phyloP scores from a whole-genome alignment of 164 flowering plant genomes.

The Paratinospora sagittata region DNA sequence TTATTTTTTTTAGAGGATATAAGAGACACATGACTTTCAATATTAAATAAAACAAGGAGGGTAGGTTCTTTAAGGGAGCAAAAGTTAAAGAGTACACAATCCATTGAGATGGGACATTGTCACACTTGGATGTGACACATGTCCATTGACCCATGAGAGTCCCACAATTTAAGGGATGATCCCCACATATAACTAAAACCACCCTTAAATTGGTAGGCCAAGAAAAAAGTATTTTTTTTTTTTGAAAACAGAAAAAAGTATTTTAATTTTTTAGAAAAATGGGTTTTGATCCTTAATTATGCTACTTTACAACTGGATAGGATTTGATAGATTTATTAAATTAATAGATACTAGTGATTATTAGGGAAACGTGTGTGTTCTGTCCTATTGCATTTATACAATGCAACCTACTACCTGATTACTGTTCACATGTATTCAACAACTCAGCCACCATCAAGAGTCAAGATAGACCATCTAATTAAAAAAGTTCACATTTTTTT shows the following conservation, averaged over 20 bases:
- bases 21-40: constrained; percentile 4
- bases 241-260: no score
- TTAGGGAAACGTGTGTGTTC: not conserved
- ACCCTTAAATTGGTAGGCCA: not conserved
- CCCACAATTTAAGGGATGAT: not conserved
- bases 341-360: not conserved
- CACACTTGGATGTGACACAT: constrained; percentile 6
- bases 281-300: not conserved
- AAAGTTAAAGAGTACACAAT: not conserved
- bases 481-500: not conserved
- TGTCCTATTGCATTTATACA: not conserved
- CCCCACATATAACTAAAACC: not conserved
- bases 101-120: constrained; percentile 9
- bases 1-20: not conserved
- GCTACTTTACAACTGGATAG: constrained; percentile 1
- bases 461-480: not conserved
- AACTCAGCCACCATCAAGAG: not conserved
- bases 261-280: not conserved
- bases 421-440: not conserved
- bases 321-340: not conserved
- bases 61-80: not conserved
- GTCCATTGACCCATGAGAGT: not conserved
- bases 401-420: not conserved
- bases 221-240: no score
- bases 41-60: not conserved